Percentiles rank a stretch among this genome's conserved stretches.
Evolutionary conservation across 371 early-diverging fungal species (phyloP).

Genomic region (Zychaea mexicana): DNA sequence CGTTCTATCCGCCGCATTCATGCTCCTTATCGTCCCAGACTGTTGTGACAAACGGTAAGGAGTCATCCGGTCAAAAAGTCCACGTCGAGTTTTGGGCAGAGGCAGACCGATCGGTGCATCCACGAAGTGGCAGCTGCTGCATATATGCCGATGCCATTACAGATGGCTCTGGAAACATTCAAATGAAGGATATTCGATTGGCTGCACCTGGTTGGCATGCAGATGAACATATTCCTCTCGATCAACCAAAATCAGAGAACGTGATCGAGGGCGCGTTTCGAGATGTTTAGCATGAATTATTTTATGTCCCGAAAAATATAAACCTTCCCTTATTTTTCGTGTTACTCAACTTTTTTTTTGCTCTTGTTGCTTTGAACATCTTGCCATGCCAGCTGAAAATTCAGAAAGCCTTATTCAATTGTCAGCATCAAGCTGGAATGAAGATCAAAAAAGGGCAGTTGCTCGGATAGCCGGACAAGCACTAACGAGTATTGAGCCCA

Average conservation of each 20-base stretch:
- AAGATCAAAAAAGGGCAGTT: constrained; percentile 27
- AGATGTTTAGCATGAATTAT: constrained; percentile 13
- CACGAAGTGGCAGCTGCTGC: constrained; percentile 33
- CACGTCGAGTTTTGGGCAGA: constrained; percentile 35
- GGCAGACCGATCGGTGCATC: constrained; percentile 22
- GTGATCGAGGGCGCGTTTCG: constrained; percentile 25
- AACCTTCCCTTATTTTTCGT: not conserved
- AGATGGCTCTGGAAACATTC: constrained; percentile 2
- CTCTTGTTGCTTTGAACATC: not conserved
- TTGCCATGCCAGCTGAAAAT: not conserved
- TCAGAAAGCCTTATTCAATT: constrained; percentile 19
- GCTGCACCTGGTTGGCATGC: constrained; percentile 22
- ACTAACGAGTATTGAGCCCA: constrained; percentile 16
- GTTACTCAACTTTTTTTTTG: not conserved
- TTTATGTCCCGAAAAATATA: not conserved
- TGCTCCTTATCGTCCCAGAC: not conserved
- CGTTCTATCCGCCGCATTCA: constrained; percentile 23
- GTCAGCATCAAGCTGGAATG: constrained; percentile 25
- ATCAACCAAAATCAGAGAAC: not conserved
- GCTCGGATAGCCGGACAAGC: constrained; percentile 27
- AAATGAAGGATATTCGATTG: constrained; percentile 10
- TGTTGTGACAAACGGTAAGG: not conserved
- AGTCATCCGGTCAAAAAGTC: constrained; percentile 12
- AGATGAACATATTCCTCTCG: constrained; percentile 13
- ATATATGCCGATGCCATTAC: constrained; percentile 26